Evolutionary conservation across 495 filamentous ascomycete species (phyloP), one percentile per base, ranked within the genome.

Genomic region (Neurospora sp.): DNA sequence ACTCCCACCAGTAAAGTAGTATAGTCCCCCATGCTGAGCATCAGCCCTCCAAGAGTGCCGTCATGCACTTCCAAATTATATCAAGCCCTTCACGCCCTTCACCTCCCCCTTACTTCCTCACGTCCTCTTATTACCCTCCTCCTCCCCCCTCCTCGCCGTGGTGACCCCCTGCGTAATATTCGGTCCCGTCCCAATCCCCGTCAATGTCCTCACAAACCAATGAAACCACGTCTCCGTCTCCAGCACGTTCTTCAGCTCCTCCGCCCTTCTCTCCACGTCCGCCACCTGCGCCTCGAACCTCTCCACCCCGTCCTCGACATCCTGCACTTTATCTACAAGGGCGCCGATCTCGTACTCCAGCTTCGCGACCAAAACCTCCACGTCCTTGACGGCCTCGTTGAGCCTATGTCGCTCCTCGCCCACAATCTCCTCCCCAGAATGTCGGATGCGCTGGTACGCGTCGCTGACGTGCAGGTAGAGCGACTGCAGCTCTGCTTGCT

Each of bases 301-400:
- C 20, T 80, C 83, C 10, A 97, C 86, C 0, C 92, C 92, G 69
- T 93, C 90, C 76, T 97, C 95, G 42, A 97, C 91, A 76, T 99
- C 96, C 73, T 92, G 88, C 40, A 98, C 91, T 77, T 93, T 94
- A 22, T 90, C 90, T 69, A 91, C 86, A 31, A 99, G 83, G 31
- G 89, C 91, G 70, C 89, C 88, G 42, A 98, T 88, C 82, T 99
- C 96, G 80, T 99, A 99, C 77, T 99, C 95, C 73, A 99, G 85
- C 85, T 95, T 96, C 27, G 93, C 93, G 7, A 90, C 90, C 53
- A 97, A 84, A 27, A 90, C 84, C 78, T 97, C 96, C 22, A 98
- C 87, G 73, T 94, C 92, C 78, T 90, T 92, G 71, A 96, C 86
- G 39, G 85, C 86, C 73, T 97, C 96, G 38, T 85, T 89, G 69